Base-by-base conservation (phyloP, 1,139 yeast genomes). In the Trichomonascaceae sp. region DNA sequence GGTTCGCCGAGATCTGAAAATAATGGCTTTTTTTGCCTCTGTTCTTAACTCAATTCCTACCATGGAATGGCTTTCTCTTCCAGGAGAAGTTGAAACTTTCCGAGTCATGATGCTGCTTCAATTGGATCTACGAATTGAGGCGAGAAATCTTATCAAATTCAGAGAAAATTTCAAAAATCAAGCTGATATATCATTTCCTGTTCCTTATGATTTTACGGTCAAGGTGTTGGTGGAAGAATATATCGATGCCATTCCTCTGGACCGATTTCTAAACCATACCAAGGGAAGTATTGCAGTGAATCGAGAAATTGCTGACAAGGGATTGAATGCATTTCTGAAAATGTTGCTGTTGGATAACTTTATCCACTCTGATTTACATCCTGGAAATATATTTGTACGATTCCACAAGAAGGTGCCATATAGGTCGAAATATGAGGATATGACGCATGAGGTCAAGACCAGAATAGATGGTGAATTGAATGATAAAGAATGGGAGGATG, bases 31-130 rank as follows among this genome's bases (percentile, higher is more conserved):
- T 61, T 86, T 91, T 64, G 99, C 99, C 1, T 70, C 73, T 45
- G 57, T 78, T 1, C 80, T 93, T 50, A 83, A 90, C 63, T 61
- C 70, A 17, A 74, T 91, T 1, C 99, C 99, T 1, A 89, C 96
- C 0, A 88, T 93, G 96, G 97, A 93, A 68, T 93, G 99, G 99
- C 74, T 93, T 7, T 88, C 96, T 5, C 73, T 93, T 51, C 99
- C 98, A 0, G 95, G 85, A 58, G 99, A 95, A 69, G 98, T 93
- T 1, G 87, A 84, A 45, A 95, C 90, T 64, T 93, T 93, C 68
- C 78, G 89, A 1, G 74, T 83, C 0, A 79, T 95, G 72, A 93
- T 93, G 98, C 81, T 84, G 51, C 70, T 89, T 52, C 99, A 93
- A 69, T 73, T 95, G 57, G 99, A 93, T 69, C 73, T 93, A 56